Conservation (phyloP, 108 stramenopile genomes). For the Skeletonema costatum region DNA sequence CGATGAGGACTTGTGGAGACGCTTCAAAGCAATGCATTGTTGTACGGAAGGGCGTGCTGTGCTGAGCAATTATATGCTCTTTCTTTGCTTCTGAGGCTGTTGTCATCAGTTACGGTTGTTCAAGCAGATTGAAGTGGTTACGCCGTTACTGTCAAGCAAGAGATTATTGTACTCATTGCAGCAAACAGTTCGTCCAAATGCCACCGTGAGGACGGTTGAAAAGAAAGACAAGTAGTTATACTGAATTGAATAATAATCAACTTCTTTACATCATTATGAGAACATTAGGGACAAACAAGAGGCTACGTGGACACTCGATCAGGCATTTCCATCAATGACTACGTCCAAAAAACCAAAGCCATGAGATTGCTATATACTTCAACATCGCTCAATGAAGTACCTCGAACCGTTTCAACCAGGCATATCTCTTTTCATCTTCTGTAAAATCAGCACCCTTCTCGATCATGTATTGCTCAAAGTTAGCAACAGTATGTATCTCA, state of each 20-base stretch:
- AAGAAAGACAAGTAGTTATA: not conserved
- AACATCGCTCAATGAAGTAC: not conserved
- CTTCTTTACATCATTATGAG: not conserved
- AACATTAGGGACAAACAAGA: not conserved
- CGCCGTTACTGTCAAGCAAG: too few relatives aligned
- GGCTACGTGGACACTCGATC: not conserved
- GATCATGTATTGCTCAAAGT: constrained; percentile 15
- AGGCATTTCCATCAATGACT: not conserved
- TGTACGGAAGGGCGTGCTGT: too few relatives aligned
- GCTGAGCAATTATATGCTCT: too few relatives aligned
- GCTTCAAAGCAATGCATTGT: too few relatives aligned
- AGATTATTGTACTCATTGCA: not conserved
- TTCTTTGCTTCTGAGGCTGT: too few relatives aligned
- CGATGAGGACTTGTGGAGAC: too few relatives aligned
- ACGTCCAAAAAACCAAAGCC: not conserved
- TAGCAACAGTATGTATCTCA: not conserved
- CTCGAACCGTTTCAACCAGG: constrained; percentile 9
- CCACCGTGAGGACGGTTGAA: not conserved
- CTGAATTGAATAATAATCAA: not conserved
- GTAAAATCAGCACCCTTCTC: not conserved
- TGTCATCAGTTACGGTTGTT: too few relatives aligned
- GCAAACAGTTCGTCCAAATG: not conserved
- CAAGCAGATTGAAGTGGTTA: too few relatives aligned
- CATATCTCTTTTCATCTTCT: constrained; percentile 4
- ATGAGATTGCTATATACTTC: not conserved